A percentile compares a stretch with the other conserved stretches of the same genome.
Evolutionary conservation across 2,329 filamentous ascomycete genomes (phyloP).

Genomic region (Dothistroma pini): DNA sequence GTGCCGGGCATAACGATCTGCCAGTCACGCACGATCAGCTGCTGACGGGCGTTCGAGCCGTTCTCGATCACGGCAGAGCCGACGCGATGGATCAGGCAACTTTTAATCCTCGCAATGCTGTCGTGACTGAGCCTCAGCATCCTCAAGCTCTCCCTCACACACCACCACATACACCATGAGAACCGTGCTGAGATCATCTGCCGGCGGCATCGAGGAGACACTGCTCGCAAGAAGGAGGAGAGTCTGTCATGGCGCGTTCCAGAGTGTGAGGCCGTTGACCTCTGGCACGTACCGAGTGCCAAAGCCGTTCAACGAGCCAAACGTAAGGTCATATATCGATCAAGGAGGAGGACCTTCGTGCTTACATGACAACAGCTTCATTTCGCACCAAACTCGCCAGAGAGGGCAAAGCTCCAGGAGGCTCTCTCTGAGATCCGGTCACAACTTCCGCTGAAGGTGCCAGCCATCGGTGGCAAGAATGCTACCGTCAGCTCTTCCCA

Average conservation of each 20-base stretch:
- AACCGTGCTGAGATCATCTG: slow-evolving; percentile 3
- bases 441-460: slow-evolving; percentile 68
- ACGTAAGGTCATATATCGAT: slow-evolving; percentile 4
- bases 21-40: not conserved
- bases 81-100: not conserved
- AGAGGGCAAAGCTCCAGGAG: slow-evolving; percentile 69
- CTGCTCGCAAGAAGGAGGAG: slow-evolving; percentile 1
- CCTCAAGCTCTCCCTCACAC: not conserved
- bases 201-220: slow-evolving; percentile 4
- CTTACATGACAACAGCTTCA: slow-evolving; percentile 60
- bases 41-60: not conserved
- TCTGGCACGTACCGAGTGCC: slow-evolving; percentile 17
- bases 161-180: not conserved
- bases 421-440: slow-evolving; percentile 67
- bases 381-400: slow-evolving; percentile 75
- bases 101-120: not conserved
- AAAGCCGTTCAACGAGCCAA: slow-evolving; percentile 18
- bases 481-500: slow-evolving; percentile 50
- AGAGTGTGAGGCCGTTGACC: slow-evolving; percentile 11
- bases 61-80: not conserved
- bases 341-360: not conserved
- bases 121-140: not conserved
- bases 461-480: slow-evolving; percentile 75
- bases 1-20: not conserved
- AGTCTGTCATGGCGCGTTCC: not conserved